Conservation (phyloP, 805 yeast genomes). For the Tetrapisispora phaffii region DNA sequence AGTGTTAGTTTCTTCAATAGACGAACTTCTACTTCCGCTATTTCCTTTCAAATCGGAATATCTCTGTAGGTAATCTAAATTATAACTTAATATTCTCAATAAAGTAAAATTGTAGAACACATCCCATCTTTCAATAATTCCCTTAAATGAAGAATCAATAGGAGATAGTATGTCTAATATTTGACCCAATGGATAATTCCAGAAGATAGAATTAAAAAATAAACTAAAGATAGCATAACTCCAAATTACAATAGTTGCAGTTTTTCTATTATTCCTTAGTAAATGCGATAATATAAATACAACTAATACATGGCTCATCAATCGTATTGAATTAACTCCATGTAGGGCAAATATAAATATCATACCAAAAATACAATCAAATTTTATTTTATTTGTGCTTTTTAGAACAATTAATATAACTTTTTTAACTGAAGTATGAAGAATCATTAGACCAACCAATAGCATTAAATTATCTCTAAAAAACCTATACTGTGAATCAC, state of each 20-base stretch:
- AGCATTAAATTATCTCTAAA: constrained; percentile 72
- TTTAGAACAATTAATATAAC: constrained; percentile 15
- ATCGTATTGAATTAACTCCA: constrained; percentile 62
- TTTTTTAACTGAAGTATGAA: constrained; percentile 47
- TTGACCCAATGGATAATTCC: constrained; percentile 43
- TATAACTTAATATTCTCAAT: constrained; percentile 73
- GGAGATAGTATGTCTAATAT: constrained; percentile 35
- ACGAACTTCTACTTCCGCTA: background rate
- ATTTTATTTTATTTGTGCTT: constrained; percentile 38
- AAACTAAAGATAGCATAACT: constrained; percentile 66
- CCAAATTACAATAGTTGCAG: constrained; percentile 52
- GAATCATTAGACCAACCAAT: constrained; percentile 42
- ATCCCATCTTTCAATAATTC: constrained; percentile 88
- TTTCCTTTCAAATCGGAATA: constrained; percentile 13
- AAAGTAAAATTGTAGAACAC: constrained; percentile 87
- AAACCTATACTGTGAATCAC: constrained; percentile 81
- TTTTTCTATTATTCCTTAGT: constrained; percentile 23
- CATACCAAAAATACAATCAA: constrained; percentile 66
- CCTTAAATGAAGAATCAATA: constrained; percentile 55
- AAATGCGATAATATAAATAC: constrained; percentile 33
- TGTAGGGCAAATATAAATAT: constrained; percentile 64
- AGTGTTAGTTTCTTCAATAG: background rate
- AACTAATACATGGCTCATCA: constrained; percentile 47
- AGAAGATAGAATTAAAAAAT: constrained; percentile 63
- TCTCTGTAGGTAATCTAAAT: constrained; percentile 58